These are phyloP conservation scores for Coccomyxa sp. DNA, from an alignment of 139 green algal genomes.

Conservation along the genomic window DNA sequence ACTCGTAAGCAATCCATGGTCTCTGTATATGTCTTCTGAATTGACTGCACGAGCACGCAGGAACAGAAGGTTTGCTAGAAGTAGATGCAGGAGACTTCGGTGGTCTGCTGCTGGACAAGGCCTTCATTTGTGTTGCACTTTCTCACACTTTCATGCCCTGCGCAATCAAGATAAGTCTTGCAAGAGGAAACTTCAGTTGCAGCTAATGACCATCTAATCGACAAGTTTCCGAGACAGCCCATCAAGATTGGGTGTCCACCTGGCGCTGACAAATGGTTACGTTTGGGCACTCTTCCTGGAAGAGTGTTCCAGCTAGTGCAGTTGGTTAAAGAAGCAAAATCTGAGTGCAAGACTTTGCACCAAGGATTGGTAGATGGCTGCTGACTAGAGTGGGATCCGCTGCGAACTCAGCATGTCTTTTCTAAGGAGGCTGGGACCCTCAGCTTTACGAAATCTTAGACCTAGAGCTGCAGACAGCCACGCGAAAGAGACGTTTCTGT, in stretches of 20 bases:
- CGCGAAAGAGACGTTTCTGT: conserved; percentile 56
- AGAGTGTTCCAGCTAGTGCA: neutral
- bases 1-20: neutral
- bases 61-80: neutral
- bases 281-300: neutral
- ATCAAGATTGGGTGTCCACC: neutral
- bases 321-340: neutral
- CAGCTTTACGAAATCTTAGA: neutral
- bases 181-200: too few relatives aligned
- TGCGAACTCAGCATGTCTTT: neutral
- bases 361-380: neutral
- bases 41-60: neutral
- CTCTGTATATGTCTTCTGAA: neutral
- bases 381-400: neutral
- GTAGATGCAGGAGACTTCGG: neutral
- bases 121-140: neutral
- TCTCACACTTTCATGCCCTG: too few relatives aligned
- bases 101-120: neutral
- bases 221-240: neutral
- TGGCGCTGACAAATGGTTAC: neutral
- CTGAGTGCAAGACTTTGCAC: neutral
- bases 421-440: neutral
- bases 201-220: too few relatives aligned
- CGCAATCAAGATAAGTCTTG: too few relatives aligned
- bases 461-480: neutral